Conservation (phyloP, 306 rosid genomes). For the Trifolium subterraneum region DNA sequence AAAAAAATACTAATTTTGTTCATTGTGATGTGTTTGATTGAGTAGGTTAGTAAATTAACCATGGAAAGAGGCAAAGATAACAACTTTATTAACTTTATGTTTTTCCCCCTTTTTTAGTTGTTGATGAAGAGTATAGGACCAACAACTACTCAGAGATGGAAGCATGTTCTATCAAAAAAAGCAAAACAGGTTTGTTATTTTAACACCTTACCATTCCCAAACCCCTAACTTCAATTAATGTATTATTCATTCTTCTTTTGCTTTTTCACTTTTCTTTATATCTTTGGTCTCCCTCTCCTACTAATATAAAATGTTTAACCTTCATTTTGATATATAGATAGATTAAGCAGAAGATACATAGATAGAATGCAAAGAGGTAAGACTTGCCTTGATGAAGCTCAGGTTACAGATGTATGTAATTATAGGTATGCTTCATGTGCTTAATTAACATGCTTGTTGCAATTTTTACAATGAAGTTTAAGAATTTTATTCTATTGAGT, state of each 20-base stretch:
- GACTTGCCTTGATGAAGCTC: constrained; percentile 71
- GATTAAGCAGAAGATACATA: constrained; percentile 65
- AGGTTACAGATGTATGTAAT: constrained; percentile 75
- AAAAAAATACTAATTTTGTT: too few species aligned
- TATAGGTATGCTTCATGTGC: constrained; percentile 63
- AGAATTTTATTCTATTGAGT: constrained; percentile 22
- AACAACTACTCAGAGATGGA: constrained; percentile 70
- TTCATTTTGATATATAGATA: constrained; percentile 51
- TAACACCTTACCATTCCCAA: constrained; percentile 62
- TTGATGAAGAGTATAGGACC: constrained; percentile 86
- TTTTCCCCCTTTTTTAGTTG: constrained; percentile 71
- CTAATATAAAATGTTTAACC: constrained; percentile 37
- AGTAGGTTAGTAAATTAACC: constrained; percentile 51
- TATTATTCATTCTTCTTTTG: background rate
- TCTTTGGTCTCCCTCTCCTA: background rate
- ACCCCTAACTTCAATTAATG: constrained; percentile 45
- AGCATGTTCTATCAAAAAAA: constrained; percentile 82
- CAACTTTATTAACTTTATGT: constrained; percentile 68
- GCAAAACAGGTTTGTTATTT: constrained; percentile 70
- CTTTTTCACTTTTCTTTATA: background rate
- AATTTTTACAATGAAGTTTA: background rate
- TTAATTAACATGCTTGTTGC: background rate
- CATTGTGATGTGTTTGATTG: constrained; percentile 39
- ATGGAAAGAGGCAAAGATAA: constrained; percentile 52
- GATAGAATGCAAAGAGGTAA: constrained; percentile 68